These are phyloP conservation scores for Trichosporon sp. DNA, from an alignment of 1,284 basidiomycete species.

Conservation along the genomic window DNA sequence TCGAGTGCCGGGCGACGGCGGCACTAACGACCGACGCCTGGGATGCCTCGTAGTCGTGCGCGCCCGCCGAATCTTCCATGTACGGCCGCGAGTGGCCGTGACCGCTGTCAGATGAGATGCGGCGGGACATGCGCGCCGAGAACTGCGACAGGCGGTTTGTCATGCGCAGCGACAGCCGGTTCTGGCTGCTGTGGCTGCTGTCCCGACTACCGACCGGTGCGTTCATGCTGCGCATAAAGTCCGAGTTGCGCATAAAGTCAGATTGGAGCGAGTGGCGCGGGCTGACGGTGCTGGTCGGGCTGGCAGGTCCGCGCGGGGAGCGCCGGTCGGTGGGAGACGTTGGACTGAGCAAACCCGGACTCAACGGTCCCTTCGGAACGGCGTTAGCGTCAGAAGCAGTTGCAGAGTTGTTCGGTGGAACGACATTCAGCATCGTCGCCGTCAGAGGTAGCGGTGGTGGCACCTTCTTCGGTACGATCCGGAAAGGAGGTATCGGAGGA, in stretches of 20 bases:
- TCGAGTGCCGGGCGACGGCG: background rate
- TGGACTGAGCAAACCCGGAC: background rate
- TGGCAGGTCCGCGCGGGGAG: background rate
- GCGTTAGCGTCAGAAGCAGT: background rate
- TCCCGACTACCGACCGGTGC: background rate
- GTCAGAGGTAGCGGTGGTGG: background rate
- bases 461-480: background rate
- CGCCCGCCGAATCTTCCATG: background rate
- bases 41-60: background rate
- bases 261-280: background rate
- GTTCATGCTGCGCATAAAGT: background rate
- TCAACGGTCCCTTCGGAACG: background rate
- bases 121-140: background rate
- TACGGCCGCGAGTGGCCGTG: background rate
- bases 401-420: background rate
- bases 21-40: background rate
- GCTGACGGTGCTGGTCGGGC: background rate
- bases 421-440: background rate
- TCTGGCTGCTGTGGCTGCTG: background rate
- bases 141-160: background rate
- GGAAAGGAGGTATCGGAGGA: background rate
- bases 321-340: background rate
- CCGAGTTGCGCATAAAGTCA: background rate
- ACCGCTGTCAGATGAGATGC: background rate
- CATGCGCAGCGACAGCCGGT: constrained; percentile 1